Evolutionary conservation across 176 grass and related monocot species (phyloP).

Genomic region (Alopecurus myosuroides): DNA sequence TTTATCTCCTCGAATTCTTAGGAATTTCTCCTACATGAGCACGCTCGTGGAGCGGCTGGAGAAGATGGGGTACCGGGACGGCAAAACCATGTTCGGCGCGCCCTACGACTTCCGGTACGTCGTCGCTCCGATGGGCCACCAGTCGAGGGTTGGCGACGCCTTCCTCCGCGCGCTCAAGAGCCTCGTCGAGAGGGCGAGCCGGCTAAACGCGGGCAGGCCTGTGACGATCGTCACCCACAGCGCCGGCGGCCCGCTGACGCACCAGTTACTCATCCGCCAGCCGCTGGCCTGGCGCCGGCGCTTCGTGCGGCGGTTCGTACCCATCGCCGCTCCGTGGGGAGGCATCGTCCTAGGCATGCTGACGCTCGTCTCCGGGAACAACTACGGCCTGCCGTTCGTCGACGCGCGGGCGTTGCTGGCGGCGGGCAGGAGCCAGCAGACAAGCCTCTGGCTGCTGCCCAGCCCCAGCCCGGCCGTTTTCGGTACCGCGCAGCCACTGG

Average conservation of each 20-base stretch:
- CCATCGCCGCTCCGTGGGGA: slow-evolving; percentile 47
- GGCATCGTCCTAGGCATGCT: slow-evolving; percentile 34
- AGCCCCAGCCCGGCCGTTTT: not conserved
- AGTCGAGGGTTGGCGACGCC: slow-evolving; percentile 9
- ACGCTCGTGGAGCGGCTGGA: slow-evolving; percentile 29
- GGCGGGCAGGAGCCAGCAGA: slow-evolving; percentile 21
- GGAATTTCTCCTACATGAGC: slow-evolving; percentile 35
- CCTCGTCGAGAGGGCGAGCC: slow-evolving; percentile 34
- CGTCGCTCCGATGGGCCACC: slow-evolving; percentile 20
- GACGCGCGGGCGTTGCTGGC: slow-evolving; percentile 23
- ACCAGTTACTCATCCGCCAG: slow-evolving; percentile 36
- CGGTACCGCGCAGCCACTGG: not conserved
- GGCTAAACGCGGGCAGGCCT: slow-evolving; percentile 7
- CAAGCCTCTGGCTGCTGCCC: slow-evolving; percentile 43
- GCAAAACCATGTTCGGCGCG: slow-evolving; percentile 50
- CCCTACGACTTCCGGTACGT: slow-evolving; percentile 66
- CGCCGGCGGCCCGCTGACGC: slow-evolving; percentile 34
- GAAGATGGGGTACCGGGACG: slow-evolving; percentile 40
- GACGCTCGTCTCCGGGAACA: slow-evolving; percentile 21
- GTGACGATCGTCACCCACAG: slow-evolving; percentile 51
- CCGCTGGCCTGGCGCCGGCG: slow-evolving; percentile 12
- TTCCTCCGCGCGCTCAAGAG: slow-evolving; percentile 21
- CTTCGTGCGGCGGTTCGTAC: slow-evolving; percentile 30
- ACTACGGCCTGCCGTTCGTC: slow-evolving; percentile 34
- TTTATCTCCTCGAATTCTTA: not conserved